Evolutionary conservation across 345 rosid species (phyloP), one percentile per base, ranked within the genome.

Genomic region (Sonneratia caseolaris): DNA sequence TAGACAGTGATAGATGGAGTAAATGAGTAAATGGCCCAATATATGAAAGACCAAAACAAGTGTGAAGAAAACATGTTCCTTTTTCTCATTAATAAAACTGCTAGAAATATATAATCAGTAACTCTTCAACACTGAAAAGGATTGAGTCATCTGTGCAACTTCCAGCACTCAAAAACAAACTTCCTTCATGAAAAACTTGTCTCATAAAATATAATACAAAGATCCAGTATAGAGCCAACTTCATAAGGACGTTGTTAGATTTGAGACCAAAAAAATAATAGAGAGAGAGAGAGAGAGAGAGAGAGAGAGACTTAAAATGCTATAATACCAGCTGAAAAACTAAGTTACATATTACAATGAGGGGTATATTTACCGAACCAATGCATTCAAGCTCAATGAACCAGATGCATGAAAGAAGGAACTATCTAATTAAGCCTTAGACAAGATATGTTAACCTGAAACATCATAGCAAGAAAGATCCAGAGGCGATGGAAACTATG

Each of bases 401-500:
- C 56, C 53, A 37, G 43, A 74, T 38, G n/a, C 40, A 57, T n/a
- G n/a, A 66, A n/a, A 45, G 24, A 59, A 57, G 14, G 22, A 35
- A 32, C 42, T 22, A 45, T 1, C 5, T 15, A 45, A 37, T n/a
- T 8, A 5, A 51, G 27, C 55, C 45, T 27, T 53, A 68, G 36
- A 64, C 2, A 37, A 21, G 7, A 35, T 24, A 57, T 47, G 37
- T 86, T 76, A 72, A 94, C 98, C 98, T 95, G 99, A 80, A 95
- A 92, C 99, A 95, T 95, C 97, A 95, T 86, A 73, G 79, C 78
- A 48, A 95, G 93, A 84, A 95, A 95, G 76, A 95, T 90, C 99
- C 99, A 95, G 42, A 95, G 88, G 37, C 99, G 97, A 74, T 92
- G 97, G 80, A 95, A 95, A 82, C 97, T 95, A 73, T 90, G 99